Evolutionary conservation across 257 asterid genomes (phyloP).

Genomic region (Solanum stenotomum): DNA sequence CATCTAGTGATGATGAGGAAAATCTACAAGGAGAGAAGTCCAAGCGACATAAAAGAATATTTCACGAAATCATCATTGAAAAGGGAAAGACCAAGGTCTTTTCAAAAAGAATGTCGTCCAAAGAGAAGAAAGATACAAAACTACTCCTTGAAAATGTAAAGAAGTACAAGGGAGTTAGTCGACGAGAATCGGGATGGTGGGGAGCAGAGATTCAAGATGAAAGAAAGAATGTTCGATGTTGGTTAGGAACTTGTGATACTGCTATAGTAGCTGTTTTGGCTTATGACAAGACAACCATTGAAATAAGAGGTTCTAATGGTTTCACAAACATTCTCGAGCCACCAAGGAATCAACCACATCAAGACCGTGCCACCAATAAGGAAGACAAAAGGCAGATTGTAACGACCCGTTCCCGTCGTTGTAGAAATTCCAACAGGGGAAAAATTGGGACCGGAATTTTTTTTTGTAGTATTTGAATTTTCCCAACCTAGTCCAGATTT

Average conservation of each 20-base stretch:
- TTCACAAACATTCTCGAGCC: background rate
- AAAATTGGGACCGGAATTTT: fast-evolving
- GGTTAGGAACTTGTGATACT: background rate
- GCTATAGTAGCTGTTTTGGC: background rate
- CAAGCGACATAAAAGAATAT: background rate
- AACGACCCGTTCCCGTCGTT: too few relatives aligned
- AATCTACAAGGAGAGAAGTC: background rate
- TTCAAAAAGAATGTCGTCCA: background rate
- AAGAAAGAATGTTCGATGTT: background rate
- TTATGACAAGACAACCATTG: background rate
- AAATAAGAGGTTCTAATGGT: background rate
- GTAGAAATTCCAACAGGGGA: too few relatives aligned
- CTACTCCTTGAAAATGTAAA: background rate
- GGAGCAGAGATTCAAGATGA: background rate
- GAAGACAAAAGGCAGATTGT: background rate
- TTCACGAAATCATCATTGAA: background rate
- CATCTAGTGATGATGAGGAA: background rate
- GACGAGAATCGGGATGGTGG: background rate
- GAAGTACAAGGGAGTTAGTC: background rate
- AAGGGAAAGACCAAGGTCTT: background rate
- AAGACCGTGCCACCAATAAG: background rate
- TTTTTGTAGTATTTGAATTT: too few relatives aligned
- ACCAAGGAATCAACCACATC: background rate
- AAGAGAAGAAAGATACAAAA: background rate
- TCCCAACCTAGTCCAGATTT: too few relatives aligned